Conservation (phyloP, 208 protist species). For the Angomonas deanei region DNA sequence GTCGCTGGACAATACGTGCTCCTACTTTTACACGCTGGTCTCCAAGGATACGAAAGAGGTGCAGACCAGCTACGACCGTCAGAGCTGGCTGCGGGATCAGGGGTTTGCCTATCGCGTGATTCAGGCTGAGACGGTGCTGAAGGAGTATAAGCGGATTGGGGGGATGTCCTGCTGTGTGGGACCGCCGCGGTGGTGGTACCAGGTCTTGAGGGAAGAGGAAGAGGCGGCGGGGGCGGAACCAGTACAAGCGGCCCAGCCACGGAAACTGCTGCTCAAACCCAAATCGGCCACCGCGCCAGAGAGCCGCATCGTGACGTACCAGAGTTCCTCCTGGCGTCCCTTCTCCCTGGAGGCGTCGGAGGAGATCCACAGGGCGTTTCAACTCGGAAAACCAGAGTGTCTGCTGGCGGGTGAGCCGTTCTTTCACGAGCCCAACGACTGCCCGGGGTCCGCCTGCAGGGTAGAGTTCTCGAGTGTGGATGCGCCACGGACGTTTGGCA, state of each 20-base stretch:
- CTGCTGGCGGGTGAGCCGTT: slow-evolving; percentile 17
- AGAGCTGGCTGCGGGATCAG: slow-evolving; percentile 98
- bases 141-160: slow-evolving; percentile 32
- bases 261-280: no score
- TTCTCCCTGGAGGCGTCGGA: slow-evolving; percentile 45
- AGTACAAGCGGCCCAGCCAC: not conserved
- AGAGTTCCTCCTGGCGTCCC: slow-evolving; percentile 40
- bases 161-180: slow-evolving; percentile 73
- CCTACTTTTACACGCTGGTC: slow-evolving; percentile 99
- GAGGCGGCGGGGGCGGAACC: not conserved
- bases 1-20: slow-evolving; percentile 91
- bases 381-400: slow-evolving; percentile 36
- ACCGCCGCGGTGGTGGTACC: slow-evolving; percentile 81
- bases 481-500: slow-evolving; percentile 73
- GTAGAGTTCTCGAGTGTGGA: slow-evolving; percentile 75
- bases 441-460: slow-evolving; percentile 19
- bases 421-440: not conserved
- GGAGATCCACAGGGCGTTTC: slow-evolving; percentile 50
- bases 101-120: slow-evolving; percentile 89
- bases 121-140: slow-evolving; percentile 44
- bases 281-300: not conserved
- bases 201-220: slow-evolving; percentile 7
- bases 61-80: slow-evolving; percentile 93
- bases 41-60: slow-evolving; percentile 97
- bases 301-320: slow-evolving; percentile 7